These are phyloP conservation scores for Globisporangium megalacanthum DNA, from an alignment of 352 stramenopile species.

Conservation along the genomic window DNA sequence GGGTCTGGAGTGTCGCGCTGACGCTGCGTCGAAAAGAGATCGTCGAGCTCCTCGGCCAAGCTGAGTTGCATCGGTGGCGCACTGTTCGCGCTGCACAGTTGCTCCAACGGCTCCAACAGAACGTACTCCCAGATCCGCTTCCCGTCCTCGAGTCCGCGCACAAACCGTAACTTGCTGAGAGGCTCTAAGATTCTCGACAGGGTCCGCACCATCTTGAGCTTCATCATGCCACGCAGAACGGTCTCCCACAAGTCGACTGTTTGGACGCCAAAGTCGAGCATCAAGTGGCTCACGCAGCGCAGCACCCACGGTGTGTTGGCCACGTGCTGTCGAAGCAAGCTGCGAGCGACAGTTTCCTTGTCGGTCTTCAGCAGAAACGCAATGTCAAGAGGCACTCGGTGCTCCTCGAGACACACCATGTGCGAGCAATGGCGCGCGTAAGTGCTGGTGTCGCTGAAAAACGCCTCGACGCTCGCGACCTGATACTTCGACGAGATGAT, in stretches of 20 bases:
- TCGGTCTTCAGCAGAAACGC: conserved; percentile 31
- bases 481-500: conserved; percentile 21
- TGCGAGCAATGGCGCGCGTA: conserved; percentile 31
- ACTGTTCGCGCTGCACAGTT: conserved; percentile 3
- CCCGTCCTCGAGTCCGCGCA: conserved; percentile 26
- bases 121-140: conserved; percentile 34
- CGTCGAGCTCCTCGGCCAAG: not conserved
- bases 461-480: conserved; percentile 6
- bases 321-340: conserved; percentile 37
- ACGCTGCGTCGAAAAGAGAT: not conserved
- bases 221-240: conserved; percentile 36
- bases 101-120: conserved; percentile 21
- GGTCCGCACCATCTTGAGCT: conserved; percentile 41
- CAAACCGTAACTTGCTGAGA: conserved; percentile 31
- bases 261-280: conserved; percentile 52
- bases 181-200: conserved; percentile 27
- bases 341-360: conserved; percentile 37
- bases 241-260: conserved; percentile 39
- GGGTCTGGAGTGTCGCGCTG: not conserved
- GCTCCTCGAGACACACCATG: conserved; percentile 50
- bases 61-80: conserved; percentile 3
- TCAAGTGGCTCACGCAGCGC: conserved; percentile 28
- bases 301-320: conserved; percentile 26
- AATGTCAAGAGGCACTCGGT: conserved; percentile 42
- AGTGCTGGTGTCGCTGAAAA: conserved; percentile 31